Evolutionary conservation across 1,284 basidiomycete genomes (phyloP), one percentile per base, ranked within the genome.

Genomic region (Sanghuangporus sanghuang): DNA sequence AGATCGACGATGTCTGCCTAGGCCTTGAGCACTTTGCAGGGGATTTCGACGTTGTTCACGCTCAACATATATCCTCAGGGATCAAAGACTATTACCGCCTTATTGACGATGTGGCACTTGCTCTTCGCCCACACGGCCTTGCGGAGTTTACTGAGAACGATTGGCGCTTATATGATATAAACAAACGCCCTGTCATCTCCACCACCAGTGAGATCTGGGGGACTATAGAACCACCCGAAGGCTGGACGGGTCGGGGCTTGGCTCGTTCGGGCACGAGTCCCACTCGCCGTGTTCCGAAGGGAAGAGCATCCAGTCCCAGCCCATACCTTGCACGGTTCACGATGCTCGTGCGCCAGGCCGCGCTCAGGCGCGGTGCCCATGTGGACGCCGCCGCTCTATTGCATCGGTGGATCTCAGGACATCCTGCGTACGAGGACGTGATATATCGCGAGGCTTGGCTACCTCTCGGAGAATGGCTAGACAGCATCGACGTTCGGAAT

Each of bases 1-100:
- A 92, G 73, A 82, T 92, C 6, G 90, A 92, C 73, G 90, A 92
- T 73, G 85, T 92, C 70, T 92, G 92, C 74, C 82, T 92, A 18
- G 90, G 90, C 1, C 77, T 92, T 12, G 86, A 90, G 68, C 90
- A 92, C 73, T 92, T 87, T 71, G 89, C 86, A 69, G 85, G 85
- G 6, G 80, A 85, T 59, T 92, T 91, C 74, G 82, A 92, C 69
- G 85, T 88, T 27, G 85, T 90, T 0, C 89, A 92, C 69, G 81
- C 82, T 36, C 84, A 86, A 36, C 79, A 89, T 53, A 81, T 90
- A 65, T 81, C 85, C 16, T 84, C 87, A 46, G 89, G 89, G 54
- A 86, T 92, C 64, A 84, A 80, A 67, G 85, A 92, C 71, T 92
- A 86, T 68, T 75, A 77, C 11, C 76, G 73, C 21, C 74, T 92